Conservation (phyloP, 2,329 filamentous ascomycete species). For the Macrophomina tecta region DNA sequence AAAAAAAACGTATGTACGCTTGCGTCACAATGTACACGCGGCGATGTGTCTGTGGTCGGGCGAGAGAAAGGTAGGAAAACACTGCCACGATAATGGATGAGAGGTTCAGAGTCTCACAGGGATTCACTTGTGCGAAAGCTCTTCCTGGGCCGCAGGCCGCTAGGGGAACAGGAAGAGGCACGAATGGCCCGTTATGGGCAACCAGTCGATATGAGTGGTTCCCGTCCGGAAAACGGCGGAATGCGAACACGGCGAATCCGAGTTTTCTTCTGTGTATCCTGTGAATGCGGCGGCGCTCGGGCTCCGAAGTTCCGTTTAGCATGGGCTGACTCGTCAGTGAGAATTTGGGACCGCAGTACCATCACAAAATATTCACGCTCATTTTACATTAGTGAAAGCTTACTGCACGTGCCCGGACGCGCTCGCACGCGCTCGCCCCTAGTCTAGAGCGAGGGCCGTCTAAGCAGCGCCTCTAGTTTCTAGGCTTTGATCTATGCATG, state of each 20-base stretch:
- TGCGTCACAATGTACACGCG: not conserved
- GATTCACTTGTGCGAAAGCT: not conserved
- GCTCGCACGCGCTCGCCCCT: not conserved
- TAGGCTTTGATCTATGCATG: not conserved
- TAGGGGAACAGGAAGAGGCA: not conserved
- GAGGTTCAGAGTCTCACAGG: not conserved
- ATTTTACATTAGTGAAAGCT: no score
- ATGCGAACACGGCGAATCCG: not conserved
- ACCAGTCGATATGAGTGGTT: not conserved
- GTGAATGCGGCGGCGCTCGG: not conserved
- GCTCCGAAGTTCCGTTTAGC: not conserved
- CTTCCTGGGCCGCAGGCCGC: no score
- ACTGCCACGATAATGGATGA: not conserved
- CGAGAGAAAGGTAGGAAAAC: not conserved
- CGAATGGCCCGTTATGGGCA: constrained; percentile 5
- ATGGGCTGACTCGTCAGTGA: no score
- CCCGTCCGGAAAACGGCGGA: not conserved
- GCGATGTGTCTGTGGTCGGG: not conserved
- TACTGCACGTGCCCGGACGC: not conserved
- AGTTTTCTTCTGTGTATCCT: not conserved
- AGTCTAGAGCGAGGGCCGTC: not conserved
- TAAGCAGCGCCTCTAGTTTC: not conserved
- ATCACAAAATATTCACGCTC: no score
- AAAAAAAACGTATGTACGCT: not conserved
- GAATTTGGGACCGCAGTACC: no score